These are phyloP conservation scores for Paramecium sexaurelia DNA, from an alignment of 73 alveolate genomes.

Conservation along the genomic window DNA sequence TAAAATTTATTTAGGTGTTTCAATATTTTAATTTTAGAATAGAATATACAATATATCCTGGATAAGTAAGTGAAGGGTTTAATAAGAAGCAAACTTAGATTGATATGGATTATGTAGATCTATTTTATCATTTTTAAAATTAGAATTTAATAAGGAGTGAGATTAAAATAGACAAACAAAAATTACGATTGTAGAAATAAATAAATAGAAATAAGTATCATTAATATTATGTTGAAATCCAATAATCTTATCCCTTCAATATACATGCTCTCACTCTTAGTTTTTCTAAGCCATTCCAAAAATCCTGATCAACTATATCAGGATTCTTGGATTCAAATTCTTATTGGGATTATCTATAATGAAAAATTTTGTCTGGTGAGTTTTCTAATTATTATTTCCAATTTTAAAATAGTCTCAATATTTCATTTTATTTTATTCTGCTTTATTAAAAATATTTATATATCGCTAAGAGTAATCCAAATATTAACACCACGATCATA, in stretches of 20 bases:
- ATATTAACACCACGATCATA: neutral
- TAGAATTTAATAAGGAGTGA: constrained; percentile 43
- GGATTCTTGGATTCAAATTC: neutral
- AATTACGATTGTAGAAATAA: neutral
- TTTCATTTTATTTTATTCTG: neutral
- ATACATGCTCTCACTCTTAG: neutral
- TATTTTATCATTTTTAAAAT: constrained; percentile 13
- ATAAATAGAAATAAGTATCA: neutral
- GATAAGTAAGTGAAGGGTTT: constrained; percentile 94
- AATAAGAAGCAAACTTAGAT: constrained; percentile 60
- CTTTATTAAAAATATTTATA: neutral
- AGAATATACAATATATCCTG: constrained; percentile 96
- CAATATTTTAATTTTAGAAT: constrained; percentile 86
- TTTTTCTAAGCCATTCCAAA: neutral
- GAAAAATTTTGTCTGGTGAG: neutral
- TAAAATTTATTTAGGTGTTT: constrained; percentile 90
- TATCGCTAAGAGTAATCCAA: neutral
- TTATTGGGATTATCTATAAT: neutral
- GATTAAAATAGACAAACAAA: constrained; percentile 20
- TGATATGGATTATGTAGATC: neutral
- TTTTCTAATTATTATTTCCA: neutral
- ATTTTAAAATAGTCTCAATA: neutral
- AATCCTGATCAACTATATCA: neutral
- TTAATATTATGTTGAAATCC: neutral
- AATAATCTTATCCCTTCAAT: neutral